phyloP scores from a whole-genome alignment of 2,329 filamentous ascomycete species.

The Cercospora berteroae region DNA sequence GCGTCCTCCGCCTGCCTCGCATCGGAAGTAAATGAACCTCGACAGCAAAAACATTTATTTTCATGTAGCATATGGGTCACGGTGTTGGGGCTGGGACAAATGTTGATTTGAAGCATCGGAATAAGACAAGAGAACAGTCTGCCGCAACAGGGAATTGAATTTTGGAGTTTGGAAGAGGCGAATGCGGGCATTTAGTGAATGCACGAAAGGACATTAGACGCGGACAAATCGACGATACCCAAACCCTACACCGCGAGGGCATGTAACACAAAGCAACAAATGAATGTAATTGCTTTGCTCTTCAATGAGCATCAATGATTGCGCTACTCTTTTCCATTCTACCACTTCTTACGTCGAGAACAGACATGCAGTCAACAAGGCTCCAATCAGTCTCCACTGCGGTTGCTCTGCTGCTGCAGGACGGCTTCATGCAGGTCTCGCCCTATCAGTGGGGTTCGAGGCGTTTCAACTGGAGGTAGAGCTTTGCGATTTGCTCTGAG shows the following conservation, averaged over 20 bases:
- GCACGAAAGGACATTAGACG: neutral
- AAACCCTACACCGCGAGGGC: neutral
- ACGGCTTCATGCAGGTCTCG: conserved; percentile 4
- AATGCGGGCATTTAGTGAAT: neutral
- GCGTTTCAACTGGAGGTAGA: neutral
- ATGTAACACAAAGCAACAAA: neutral
- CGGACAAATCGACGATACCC: neutral
- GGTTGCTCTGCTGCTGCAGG: neutral
- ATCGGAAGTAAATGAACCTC: neutral
- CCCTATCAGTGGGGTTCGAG: neutral
- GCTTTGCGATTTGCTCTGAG: neutral
- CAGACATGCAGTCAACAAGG: neutral
- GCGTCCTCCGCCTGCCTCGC: neutral
- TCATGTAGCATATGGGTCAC: neutral
- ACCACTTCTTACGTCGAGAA: neutral
- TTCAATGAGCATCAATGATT: neutral
- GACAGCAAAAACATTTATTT: neutral
- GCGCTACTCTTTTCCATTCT: neutral
- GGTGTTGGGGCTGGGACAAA: neutral
- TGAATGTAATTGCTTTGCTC: neutral
- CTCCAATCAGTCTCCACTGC: neutral
- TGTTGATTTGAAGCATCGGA: neutral
- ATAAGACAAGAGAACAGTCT: neutral
- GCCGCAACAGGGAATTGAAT: neutral
- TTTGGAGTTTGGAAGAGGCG: neutral